Evolutionary conservation across 2,329 filamentous ascomycete species (phyloP).

Genomic region (Fusarium brevicatenulatum): DNA sequence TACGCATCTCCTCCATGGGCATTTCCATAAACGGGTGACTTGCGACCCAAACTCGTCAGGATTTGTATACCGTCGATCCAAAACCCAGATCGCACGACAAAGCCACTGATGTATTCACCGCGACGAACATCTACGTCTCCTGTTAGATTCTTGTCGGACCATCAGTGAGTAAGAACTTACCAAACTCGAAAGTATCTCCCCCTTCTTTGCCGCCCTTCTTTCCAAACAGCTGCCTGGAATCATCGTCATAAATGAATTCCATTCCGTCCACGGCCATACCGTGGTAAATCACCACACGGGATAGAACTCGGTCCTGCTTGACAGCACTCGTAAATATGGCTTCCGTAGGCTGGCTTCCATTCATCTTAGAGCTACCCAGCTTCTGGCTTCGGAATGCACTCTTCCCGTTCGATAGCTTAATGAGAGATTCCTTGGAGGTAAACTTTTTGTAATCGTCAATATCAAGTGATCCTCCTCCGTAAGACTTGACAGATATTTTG

Average conservation of each 20-base stretch:
- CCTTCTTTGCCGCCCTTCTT: conserved; percentile 76
- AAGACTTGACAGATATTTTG: conserved; percentile 78
- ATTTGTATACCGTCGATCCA: conserved; percentile 93
- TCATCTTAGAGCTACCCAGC: conserved; percentile 77
- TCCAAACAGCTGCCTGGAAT: conserved; percentile 85
- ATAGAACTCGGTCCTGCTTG: conserved; percentile 77
- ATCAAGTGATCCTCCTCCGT: conserved; percentile 76
- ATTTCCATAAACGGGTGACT: conserved; percentile 87
- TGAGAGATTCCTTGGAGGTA: conserved; percentile 73
- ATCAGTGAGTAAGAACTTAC: conserved; percentile 57
- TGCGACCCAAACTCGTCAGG: conserved; percentile 86
- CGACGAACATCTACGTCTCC: conserved; percentile 77
- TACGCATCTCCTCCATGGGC: conserved; percentile 82
- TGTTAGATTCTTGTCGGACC: conserved; percentile 21
- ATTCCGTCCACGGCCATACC: conserved; percentile 83
- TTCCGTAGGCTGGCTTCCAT: conserved; percentile 76
- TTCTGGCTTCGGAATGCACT: conserved; percentile 79
- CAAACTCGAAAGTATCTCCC: conserved; percentile 80
- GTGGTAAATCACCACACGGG: conserved; percentile 79
- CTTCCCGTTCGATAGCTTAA: conserved; percentile 78
- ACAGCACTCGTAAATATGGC: conserved; percentile 77
- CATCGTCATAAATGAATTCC: conserved; percentile 93
- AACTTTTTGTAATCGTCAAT: conserved; percentile 81
- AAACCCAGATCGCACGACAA: conserved; percentile 80
- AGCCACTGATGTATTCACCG: conserved; percentile 89